Evolutionary conservation across 192 early-diverging fungal species (phyloP), one percentile per base, ranked within the genome.

Genomic region (Coemansia asiatica): DNA sequence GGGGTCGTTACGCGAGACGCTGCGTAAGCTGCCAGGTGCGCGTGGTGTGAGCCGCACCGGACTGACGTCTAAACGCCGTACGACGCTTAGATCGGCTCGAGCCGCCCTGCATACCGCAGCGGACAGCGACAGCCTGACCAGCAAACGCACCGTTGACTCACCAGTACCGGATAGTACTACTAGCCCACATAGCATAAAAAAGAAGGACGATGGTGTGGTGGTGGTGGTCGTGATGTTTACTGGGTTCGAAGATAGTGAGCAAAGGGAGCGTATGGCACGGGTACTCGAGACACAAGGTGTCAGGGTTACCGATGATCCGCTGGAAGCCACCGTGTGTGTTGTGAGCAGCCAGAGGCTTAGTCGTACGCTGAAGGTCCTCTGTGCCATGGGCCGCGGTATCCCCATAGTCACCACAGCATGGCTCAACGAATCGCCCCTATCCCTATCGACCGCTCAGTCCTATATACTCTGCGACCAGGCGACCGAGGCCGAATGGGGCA

Each of bases 321-420:
- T 81, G 26, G 15, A 19, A 1, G 73, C 78, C 23, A 33, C 56
- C 16, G n/a, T 69, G 0, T 81, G 78, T n/a, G n/a, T n/a, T n/a
- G 31, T 81, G 9, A 65, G 63, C 12, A 47, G 68, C 9, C 69
- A 68, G 15, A 47, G 53, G 25, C 66, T 81, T 15, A 66, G 63
- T 19, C 72, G 78, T 57, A 81, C 72, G 1, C 66, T 75, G 48
- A 81, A 81, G 19, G 78, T 81, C 12, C 66, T 81, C 0, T 81
- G 78, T 33, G 72, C 78, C 0, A 23, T 81, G 62, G 72, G 68
- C 0, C 78, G 72, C 31, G 78, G 78, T 49, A 66, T 26, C 15
- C 78, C 78, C 4, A 53, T 81, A 3, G 72, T 81, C 10, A 12
- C 66, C 0, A 25, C 47, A 13, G 16, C 50, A 27, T 74, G 68